Percentiles rank a stretch among this genome's conserved stretches.
Evolutionary conservation across 2,329 filamentous ascomycete species (phyloP).

Genomic region (Trichoderma polysporum): DNA sequence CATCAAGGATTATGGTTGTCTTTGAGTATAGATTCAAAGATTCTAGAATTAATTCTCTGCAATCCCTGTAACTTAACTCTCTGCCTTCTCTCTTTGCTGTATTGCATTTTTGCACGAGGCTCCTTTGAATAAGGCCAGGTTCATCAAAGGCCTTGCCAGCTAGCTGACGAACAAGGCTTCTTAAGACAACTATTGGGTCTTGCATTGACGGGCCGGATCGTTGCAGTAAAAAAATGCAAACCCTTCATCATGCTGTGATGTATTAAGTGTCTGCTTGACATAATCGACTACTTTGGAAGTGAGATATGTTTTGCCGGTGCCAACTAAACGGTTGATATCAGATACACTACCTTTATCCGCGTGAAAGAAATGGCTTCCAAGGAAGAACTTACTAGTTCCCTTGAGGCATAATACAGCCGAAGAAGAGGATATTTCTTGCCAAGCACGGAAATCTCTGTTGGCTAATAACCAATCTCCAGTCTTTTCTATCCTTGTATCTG

Average conservation of each 20-base stretch:
- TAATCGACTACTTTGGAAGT: conserved; percentile 11
- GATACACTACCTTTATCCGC: not conserved
- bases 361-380: not conserved
- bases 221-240: conserved; percentile 26
- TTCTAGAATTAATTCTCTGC: conserved; percentile 17
- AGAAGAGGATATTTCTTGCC: not conserved
- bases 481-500: not conserved
- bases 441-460: not conserved
- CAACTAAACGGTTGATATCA: not conserved
- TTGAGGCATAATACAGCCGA: not conserved
- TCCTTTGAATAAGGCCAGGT: not conserved
- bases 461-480: conserved; percentile 2
- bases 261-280: not conserved
- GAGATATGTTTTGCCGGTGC: conserved; percentile 15
- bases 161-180: conserved; percentile 24
- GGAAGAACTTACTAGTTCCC: not conserved
- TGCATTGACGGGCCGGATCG: conserved; percentile 18
- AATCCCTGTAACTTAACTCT: conserved; percentile 15
- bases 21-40: conserved; percentile 11
- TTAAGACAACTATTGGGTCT: conserved; percentile 20
- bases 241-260: conserved; percentile 4
- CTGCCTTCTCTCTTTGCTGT: not conserved
- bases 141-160: not conserved
- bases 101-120: not conserved
- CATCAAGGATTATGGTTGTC: conserved; percentile 22